Percentiles rank a stretch among this genome's conserved stretches.
Conservation (phyloP, 2,329 filamentous ascomycete species). For the Aspergillus quadricinctus region DNA sequence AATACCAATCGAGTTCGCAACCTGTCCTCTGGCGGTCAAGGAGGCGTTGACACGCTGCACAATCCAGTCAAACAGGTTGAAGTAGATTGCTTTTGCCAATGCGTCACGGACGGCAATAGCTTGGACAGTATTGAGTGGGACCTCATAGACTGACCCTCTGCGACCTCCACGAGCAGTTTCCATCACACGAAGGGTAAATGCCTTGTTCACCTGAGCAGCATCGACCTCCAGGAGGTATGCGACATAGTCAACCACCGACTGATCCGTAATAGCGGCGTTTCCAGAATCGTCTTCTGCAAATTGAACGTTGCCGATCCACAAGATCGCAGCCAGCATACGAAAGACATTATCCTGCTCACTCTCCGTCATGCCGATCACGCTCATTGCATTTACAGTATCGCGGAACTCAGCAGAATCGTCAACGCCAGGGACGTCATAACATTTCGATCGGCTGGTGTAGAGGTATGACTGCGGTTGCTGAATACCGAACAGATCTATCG, state of each 20-base stretch:
- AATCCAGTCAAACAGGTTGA: slow-evolving; percentile 98
- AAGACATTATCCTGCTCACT: slow-evolving; percentile 94
- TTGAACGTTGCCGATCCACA: slow-evolving; percentile 93
- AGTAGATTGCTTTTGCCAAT: slow-evolving; percentile 91
- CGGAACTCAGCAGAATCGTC: slow-evolving; percentile 85
- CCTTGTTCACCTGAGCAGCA: slow-evolving; percentile 72
- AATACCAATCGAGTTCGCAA: slow-evolving; percentile 87
- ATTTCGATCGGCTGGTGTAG: slow-evolving; percentile 93
- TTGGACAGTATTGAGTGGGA: slow-evolving; percentile 81
- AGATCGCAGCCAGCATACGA: slow-evolving; percentile 82
- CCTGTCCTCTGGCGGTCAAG: slow-evolving; percentile 68
- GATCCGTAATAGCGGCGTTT: slow-evolving; percentile 80
- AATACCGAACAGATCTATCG: slow-evolving; percentile 73
- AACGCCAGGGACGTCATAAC: slow-evolving; percentile 88
- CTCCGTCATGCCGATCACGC: slow-evolving; percentile 82
- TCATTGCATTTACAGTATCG: slow-evolving; percentile 93
- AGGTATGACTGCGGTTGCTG: slow-evolving; percentile 89
- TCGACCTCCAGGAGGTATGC: slow-evolving; percentile 91
- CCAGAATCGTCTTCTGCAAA: slow-evolving; percentile 86
- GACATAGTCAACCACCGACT: slow-evolving; percentile 89
- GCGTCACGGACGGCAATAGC: slow-evolving; percentile 85
- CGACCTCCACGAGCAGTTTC: slow-evolving; percentile 64
- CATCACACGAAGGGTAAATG: slow-evolving; percentile 83
- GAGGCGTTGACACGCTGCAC: slow-evolving; percentile 88
- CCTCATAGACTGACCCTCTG: slow-evolving; percentile 64